These are phyloP conservation scores for Diplodia seriata DNA, from an alignment of 2,329 filamentous ascomycete species.

Conservation along the genomic window DNA sequence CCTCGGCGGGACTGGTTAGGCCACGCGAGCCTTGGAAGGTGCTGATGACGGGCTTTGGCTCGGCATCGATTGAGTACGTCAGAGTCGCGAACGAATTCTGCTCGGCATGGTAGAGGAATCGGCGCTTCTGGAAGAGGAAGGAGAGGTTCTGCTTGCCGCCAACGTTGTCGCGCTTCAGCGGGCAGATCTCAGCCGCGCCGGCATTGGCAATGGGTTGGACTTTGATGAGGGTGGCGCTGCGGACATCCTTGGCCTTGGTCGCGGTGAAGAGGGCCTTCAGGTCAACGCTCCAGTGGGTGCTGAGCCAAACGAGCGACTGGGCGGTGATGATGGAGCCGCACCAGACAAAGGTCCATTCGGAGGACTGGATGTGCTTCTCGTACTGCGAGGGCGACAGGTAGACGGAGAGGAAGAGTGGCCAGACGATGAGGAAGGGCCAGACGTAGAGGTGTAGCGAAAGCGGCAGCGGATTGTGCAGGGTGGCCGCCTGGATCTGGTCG, in stretches of 20 bases:
- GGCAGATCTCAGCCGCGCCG: slow-evolving; percentile 86
- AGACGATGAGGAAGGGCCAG: slow-evolving; percentile 90
- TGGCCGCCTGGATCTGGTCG: slow-evolving; percentile 84
- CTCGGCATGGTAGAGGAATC: slow-evolving; percentile 82
- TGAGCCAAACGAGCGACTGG: slow-evolving; percentile 90
- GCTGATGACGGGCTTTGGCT: slow-evolving; percentile 80
- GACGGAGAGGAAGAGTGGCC: slow-evolving; percentile 89
- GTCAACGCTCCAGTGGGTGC: slow-evolving; percentile 97
- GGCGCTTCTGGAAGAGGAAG: slow-evolving; percentile 97
- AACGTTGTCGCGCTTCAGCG: slow-evolving; percentile 76
- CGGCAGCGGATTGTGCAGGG: slow-evolving; percentile 86
- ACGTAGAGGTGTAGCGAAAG: slow-evolving; percentile 84
- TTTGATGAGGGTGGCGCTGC: slow-evolving; percentile 86
- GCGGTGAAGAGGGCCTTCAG: slow-evolving; percentile 83
- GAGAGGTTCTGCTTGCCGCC: slow-evolving; percentile 79
- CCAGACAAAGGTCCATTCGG: slow-evolving; percentile 98
- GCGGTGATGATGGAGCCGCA: slow-evolving; percentile 83
- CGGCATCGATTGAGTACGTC: slow-evolving; percentile 80
- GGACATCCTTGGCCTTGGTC: slow-evolving; percentile 70
- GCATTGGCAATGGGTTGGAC: slow-evolving; percentile 90
- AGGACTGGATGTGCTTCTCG: slow-evolving; percentile 87
- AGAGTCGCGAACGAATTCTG: slow-evolving; percentile 81
- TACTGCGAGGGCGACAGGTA: slow-evolving; percentile 86
- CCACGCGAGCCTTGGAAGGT: slow-evolving; percentile 82
- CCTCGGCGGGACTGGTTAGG: slow-evolving; percentile 74